Base-by-base conservation (phyloP, 768 basidiomycete genomes). In the Kwoniella shandongensis region DNA sequence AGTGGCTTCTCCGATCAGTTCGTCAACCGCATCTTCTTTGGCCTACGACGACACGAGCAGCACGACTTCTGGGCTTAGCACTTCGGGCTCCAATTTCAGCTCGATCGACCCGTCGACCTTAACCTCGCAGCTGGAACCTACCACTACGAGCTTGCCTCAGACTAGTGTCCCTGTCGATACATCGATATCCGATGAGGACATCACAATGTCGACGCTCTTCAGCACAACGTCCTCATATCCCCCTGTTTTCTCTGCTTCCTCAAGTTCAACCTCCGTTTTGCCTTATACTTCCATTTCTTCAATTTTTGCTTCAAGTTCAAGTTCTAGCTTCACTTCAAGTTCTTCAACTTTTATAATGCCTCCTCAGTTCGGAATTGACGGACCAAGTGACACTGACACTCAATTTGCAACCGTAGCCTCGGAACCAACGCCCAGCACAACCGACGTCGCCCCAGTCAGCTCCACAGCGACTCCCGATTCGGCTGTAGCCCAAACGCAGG, bases 251-350 rank as follows among this genome's bases (percentile, higher is more conserved):
- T 20, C 47, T 36, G 12, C 32, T n/a, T 17, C 18, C 17, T 49
- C 35, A 13, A 23, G 8, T 49, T 35, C 17, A 29, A 32, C 26
- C 15, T 27, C 47, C 3, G 11, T 32, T 20, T n/a, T 38, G 35
- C 11, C 47, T 18, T 35, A 25, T 30, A 20, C 47, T 35, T 20
- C 23, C 18, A 18, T 23, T 49, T 18, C 20, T 32, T 35, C 47
- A n/a, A n/a, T n/a, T 49, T 39, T 46, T 45, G 15, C 53, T 32
- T 45, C 42, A 22, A 45, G 27, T 22, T 35, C 44, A 36, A 23
- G 44, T 36, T 45, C 53, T 15, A 45, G 4, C 11, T 10, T n/a
- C 18, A 29, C 27, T 20, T 39, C 17, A n/a, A 26, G n/a, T 29
- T 18, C n/a, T 44, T 42, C 51, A 42, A 46, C 42, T 44, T 20